Base-by-base conservation (phyloP, 2,329 filamentous ascomycete genomes). In the Pseudogymnoascus destructans region DNA sequence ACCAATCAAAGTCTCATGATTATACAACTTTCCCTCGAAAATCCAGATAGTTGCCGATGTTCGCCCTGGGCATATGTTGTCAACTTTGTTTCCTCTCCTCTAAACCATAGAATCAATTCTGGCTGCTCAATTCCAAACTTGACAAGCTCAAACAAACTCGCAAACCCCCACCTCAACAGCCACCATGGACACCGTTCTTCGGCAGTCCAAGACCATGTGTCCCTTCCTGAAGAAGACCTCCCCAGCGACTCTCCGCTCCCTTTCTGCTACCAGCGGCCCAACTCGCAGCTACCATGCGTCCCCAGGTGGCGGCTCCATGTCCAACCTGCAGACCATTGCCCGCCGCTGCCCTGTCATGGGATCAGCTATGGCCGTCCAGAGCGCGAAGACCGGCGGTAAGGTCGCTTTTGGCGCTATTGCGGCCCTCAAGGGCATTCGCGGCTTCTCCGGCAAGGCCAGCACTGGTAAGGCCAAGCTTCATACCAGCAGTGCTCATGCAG, bases 341-440 rank as follows among this genome's bases (percentile, higher is more conserved):
- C 86, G 90, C 70, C 89, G 92, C 72, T 98, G 93, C 80, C 93
- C 93, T 60, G 86, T 98, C 73, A 98, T 98, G 93, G 92, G 91
- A 73, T 95, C 96, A 79, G 93, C 93, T 40, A 82, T 98, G 71
- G 87, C 89, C 61, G 85, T 96, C 36, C 92, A 96, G 78, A 80
- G 80, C 49, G 78, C 81, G 62, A 78, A 79, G 69, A 71, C 76
- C 55, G 40, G 76, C 55, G 33, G 76, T 57, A 73, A 72, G 60
- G 63, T 72, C 58, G 68, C 72, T 58, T 66, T 74, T 62, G 65
- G 70, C 61, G 70, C 67, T 58, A 68, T 71, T 59, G 73, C 73
- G 57, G 72, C 75, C 61, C 71, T 75, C 59, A 73, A 77, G 57
- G 75, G 74, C 60, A 71, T 80, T 63, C 75, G 79, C 61, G 73